phyloP scores from a whole-genome alignment of 768 basidiomycete genomes.

The Termitomyces eurrhizus region DNA sequence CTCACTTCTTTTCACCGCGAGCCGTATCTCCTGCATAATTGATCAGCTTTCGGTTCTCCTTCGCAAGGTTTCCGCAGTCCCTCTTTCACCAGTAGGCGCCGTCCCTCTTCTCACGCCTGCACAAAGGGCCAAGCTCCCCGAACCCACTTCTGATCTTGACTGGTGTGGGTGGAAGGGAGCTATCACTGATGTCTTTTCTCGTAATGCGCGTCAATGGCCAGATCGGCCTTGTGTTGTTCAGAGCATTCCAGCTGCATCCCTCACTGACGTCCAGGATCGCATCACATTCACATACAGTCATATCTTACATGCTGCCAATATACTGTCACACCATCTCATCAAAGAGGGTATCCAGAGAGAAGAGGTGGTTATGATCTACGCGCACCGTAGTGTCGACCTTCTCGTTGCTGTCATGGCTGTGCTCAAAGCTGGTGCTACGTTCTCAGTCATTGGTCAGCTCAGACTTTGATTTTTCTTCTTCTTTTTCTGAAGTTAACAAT shows the following conservation, averaged over 20 bases:
- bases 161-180: constrained; percentile 99
- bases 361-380: constrained; percentile 98
- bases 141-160: constrained; percentile 83
- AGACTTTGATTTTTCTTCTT: neutral
- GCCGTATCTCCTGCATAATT: constrained; percentile 72
- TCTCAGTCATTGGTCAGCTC: constrained; percentile 89
- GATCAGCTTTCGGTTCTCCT: constrained; percentile 84
- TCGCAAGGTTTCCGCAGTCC: constrained; percentile 63
- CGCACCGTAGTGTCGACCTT: constrained; percentile 92
- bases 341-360: constrained; percentile 84
- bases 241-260: constrained; percentile 43
- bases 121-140: constrained; percentile 71
- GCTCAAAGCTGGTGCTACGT: constrained; percentile 92
- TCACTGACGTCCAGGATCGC: constrained; percentile 44
- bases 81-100: constrained; percentile 68
- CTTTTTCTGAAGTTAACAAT: neutral
- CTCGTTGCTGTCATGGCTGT: constrained; percentile 97
- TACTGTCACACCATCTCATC: constrained; percentile 86
- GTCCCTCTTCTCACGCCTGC: constrained; percentile 73
- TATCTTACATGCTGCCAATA: constrained; percentile 82
- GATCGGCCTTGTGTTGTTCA: constrained; percentile 90
- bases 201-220: constrained; percentile 77
- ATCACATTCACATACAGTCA: constrained; percentile 71
- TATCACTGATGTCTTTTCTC: constrained; percentile 91
- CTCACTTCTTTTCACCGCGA: constrained; percentile 83